Conservation (phyloP, 2,329 filamentous ascomycete species). For the Chaetomiaceae sp. region DNA sequence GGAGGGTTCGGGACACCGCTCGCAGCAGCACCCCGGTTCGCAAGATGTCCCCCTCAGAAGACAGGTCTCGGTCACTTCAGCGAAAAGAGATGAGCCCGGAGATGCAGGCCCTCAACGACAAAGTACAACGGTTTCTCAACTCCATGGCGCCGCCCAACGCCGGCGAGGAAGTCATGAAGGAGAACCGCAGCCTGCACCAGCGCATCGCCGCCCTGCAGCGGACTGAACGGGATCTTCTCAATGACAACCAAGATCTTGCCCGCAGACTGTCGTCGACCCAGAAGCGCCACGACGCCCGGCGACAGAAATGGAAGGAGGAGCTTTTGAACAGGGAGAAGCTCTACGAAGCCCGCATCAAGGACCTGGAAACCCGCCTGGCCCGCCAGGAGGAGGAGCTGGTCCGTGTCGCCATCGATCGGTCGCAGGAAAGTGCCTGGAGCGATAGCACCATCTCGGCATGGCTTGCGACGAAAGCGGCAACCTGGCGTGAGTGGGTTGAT, state of each 20-base stretch:
- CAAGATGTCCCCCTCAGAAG: not conserved
- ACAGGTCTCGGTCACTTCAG: not conserved
- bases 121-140: conserved; percentile 9
- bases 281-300: conserved; percentile 8
- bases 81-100: not conserved
- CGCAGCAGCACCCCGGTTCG: not conserved
- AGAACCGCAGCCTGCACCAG: conserved; percentile 19
- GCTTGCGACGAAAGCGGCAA: not conserved
- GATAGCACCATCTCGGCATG: not conserved
- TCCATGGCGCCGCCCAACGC: not conserved
- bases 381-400: conserved; percentile 5
- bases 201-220: conserved; percentile 18
- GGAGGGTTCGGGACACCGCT: not conserved
- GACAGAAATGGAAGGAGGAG: conserved; percentile 13
- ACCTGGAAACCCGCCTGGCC: conserved; percentile 4
- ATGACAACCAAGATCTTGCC: conserved; percentile 14
- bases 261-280: conserved; percentile 3
- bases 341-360: conserved; percentile 11
- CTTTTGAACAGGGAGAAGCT: conserved; percentile 3
- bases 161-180: conserved; percentile 4
- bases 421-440: not conserved
- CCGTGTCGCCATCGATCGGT: not conserved
- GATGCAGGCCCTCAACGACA: not conserved
- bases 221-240: conserved; percentile 14
- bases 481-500: conserved; percentile 13